These are phyloP conservation scores for Backusella tarrabulga DNA, from an alignment of 192 early-diverging fungal species.

Conservation along the genomic window DNA sequence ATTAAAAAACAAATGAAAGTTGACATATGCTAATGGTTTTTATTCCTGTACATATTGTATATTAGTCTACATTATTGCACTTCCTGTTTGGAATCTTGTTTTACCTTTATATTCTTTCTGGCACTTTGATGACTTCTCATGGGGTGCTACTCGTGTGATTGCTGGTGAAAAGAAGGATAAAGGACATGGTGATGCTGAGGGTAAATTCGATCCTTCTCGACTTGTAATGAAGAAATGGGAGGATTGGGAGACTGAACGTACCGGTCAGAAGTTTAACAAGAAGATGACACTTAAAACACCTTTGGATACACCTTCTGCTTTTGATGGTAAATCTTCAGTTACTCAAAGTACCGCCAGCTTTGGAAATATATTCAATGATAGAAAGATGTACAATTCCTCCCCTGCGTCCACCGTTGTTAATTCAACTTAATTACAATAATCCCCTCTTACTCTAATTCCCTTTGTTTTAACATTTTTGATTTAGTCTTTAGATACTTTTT, in stretches of 20 bases:
- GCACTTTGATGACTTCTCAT: conserved; percentile 92
- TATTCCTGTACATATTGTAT: conserved; percentile 10
- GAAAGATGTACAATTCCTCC: conserved; percentile 37
- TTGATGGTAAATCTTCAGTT: conserved; percentile 23
- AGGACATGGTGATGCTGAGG: conserved; percentile 69
- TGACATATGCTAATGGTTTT: conserved; percentile 24
- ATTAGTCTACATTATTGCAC: conserved; percentile 72
- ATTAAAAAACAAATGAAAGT: neutral
- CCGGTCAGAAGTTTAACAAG: conserved; percentile 41
- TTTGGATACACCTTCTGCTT: conserved; percentile 21
- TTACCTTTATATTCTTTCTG: conserved; percentile 90
- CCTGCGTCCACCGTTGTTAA: conserved; percentile 9
- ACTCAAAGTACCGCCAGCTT: conserved; percentile 15
- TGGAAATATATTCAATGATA: conserved; percentile 25
- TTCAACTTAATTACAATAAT: neutral
- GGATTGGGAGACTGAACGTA: conserved; percentile 57
- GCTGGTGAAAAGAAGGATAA: conserved; percentile 66
- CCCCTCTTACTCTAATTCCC: neutral
- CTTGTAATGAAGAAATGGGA: conserved; percentile 61
- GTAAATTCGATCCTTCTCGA: conserved; percentile 68
- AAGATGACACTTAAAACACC: conserved; percentile 28
- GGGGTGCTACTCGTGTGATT: conserved; percentile 79
- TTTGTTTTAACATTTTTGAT: conserved; percentile 6
- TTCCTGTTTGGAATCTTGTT: conserved; percentile 93
- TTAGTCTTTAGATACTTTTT: neutral